Base-by-base conservation (phyloP, 306 rosid species). In the Acmispon strigosus region DNA sequence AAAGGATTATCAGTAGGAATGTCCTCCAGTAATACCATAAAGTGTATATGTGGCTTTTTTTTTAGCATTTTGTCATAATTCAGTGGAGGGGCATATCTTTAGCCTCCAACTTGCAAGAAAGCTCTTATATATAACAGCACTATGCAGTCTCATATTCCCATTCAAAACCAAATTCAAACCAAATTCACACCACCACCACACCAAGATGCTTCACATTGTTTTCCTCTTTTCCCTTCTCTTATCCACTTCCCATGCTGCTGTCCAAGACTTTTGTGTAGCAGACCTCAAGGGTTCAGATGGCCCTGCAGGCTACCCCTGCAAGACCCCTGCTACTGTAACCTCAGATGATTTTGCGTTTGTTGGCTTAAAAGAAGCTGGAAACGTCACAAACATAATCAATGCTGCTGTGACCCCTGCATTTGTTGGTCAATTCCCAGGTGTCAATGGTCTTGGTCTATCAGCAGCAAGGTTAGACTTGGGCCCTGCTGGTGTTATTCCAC, bases 341-440 rank as follows among this genome's bases (percentile, higher is more conserved):
- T 82, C 57, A 1, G 76, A 66, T 19, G 98, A 90, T 74, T 92
- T 90, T 32, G 87, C 61, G 29, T 92, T 16, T 19, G 13, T 76
- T 0, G 92, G 88, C 78, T 57, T 92, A 27, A 8, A 17, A 1
- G 41, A 4, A 24, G 44, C 84, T 1, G 96, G 83, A 63, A 92
- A 90, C 84, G 81, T 79, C 71, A 14, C 87, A 29, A 86, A 71
- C 74, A 71, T 90, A 9, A 92, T 92, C 37, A 78, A 41, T 6
- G 98, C 96, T 6, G 88, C 98, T 0, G 96, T 92, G 2, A 80
- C 91, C 7, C 90, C 98, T 0, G 98, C 91, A 50, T 92, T 92
- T 65, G 96, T 86, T 18, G 84, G 37, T 4, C 96, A 92, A 47
- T 90, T 83, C 27, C 92, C 96, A 0, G 96, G 85, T 2, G 55